These are phyloP conservation scores for Populus deltoides DNA, from an alignment of 345 rosid genomes.

Conservation along the genomic window DNA sequence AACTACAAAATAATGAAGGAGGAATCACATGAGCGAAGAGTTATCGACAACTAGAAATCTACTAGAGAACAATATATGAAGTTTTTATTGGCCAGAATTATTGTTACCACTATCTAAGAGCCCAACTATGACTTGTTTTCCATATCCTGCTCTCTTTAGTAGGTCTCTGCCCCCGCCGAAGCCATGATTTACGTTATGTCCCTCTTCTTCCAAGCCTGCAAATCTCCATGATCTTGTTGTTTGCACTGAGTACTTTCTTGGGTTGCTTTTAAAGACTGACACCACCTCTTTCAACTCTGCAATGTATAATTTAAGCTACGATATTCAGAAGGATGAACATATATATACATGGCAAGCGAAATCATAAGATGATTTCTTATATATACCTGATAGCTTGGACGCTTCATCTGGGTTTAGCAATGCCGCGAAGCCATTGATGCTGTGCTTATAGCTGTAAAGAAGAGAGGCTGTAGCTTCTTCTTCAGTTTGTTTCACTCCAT, in stretches of 20 bases:
- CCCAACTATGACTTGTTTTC: constrained; percentile 67
- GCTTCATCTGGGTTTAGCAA: constrained; percentile 62
- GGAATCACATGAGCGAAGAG: constrained; percentile 24
- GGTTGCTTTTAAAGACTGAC: constrained; percentile 46
- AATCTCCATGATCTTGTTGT: constrained; percentile 94
- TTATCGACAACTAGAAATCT: background rate
- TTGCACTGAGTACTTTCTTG: constrained; percentile 52
- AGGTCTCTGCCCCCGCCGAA: constrained; percentile 25
- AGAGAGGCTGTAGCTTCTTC: constrained; percentile 67
- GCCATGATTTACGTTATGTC: background rate
- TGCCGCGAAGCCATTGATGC: constrained; percentile 86
- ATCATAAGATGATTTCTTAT: background rate
- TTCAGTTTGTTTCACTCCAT: constrained; percentile 52
- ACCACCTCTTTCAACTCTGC: constrained; percentile 66
- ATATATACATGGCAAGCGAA: background rate
- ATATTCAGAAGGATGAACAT: background rate
- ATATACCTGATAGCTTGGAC: constrained; percentile 53
- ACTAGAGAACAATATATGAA: background rate
- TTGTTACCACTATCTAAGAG: constrained; percentile 68
- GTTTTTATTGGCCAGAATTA: background rate
- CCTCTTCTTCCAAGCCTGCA: constrained; percentile 49
- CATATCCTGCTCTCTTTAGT: constrained; percentile 50
- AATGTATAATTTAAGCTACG: background rate
- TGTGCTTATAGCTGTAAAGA: constrained; percentile 82
- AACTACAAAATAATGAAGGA: constrained; percentile 13